These are phyloP conservation scores for Mortierella antarctica DNA, from an alignment of 192 early-diverging fungal species.

Conservation along the genomic window DNA sequence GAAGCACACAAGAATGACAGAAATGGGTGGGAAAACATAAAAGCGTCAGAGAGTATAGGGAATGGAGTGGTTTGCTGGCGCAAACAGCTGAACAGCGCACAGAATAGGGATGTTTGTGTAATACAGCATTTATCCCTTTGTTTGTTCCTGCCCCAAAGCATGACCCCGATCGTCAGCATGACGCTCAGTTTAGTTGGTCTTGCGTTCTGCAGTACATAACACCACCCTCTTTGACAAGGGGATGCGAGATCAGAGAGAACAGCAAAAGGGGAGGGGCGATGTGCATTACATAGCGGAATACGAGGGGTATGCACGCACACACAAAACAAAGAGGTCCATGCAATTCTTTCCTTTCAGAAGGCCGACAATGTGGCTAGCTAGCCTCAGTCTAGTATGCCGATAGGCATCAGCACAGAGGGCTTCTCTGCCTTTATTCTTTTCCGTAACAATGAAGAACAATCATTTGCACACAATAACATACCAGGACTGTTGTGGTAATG, in stretches of 20 bases:
- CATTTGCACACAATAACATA: conserved; percentile 5
- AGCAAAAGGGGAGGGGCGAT: neutral
- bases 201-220: conserved; percentile 1
- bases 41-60: neutral
- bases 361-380: too few relatives aligned
- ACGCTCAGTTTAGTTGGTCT: neutral
- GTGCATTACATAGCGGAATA: neutral
- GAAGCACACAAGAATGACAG: neutral
- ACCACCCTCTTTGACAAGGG: neutral
- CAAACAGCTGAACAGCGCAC: neutral
- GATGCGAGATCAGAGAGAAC: neutral
- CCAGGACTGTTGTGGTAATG: conserved; percentile 36
- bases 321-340: neutral
- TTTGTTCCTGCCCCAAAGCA: neutral
- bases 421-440: neutral
- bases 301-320: neutral
- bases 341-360: neutral
- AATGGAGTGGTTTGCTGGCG: neutral
- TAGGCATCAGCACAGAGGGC: too few relatives aligned
- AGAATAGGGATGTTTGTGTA: neutral
- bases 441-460: neutral
- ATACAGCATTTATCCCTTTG: neutral
- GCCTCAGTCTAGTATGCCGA: too few relatives aligned
- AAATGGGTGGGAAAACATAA: neutral
- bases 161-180: conserved; percentile 6